A percentile compares a stretch with the other conserved stretches of the same genome.
These are phyloP conservation scores for Hymenoscyphus fraxineus DNA, from an alignment of 2,329 filamentous ascomycete genomes.

Conservation along the genomic window DNA sequence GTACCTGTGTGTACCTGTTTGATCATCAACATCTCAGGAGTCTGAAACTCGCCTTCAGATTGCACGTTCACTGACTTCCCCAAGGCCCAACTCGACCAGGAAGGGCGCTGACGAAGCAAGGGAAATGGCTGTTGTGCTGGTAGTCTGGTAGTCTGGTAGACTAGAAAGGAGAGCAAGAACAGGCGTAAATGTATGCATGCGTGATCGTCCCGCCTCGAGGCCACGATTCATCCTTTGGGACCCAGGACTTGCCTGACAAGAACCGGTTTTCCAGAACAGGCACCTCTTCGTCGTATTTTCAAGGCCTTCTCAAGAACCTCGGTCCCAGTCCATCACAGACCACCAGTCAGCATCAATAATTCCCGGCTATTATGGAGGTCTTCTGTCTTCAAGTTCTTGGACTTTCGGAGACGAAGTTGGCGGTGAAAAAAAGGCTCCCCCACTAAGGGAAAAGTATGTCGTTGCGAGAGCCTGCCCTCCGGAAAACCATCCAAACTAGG, in stretches of 20 bases:
- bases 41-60: constrained; percentile 23
- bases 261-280: neutral
- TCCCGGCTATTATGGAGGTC: neutral
- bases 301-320: neutral
- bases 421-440: neutral
- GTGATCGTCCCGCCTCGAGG: constrained; percentile 22
- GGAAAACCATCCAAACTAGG: neutral
- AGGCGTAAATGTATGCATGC: constrained; percentile 13
- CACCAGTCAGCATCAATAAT: neutral
- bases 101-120: constrained; percentile 9
- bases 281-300: neutral
- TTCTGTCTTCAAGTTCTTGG: neutral
- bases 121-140: neutral
- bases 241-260: neutral
- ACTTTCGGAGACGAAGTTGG: neutral
- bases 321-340: neutral
- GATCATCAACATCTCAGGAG: constrained; percentile 26
- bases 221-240: neutral
- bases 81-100: constrained; percentile 2
- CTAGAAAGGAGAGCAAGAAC: neutral
- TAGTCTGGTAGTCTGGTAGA: neutral
- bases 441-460: neutral
- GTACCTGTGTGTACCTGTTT: constrained; percentile 25
- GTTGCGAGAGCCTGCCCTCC: neutral
- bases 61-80: constrained; percentile 4